Base-by-base conservation (phyloP, 768 basidiomycete species). In the Chlorophyllum brunneum region DNA sequence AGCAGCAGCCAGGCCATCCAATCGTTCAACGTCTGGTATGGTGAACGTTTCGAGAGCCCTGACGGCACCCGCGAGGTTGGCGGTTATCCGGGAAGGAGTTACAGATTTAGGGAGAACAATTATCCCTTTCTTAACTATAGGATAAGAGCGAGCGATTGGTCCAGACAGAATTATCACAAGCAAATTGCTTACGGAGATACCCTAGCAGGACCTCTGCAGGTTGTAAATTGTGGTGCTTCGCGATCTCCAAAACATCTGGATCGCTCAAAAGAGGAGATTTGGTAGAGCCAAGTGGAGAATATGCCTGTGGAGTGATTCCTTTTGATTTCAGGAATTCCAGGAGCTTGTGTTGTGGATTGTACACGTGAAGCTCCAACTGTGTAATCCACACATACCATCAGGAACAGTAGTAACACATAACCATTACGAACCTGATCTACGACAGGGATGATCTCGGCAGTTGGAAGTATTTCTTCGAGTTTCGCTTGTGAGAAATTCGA, bases 81-180 rank as follows among this genome's bases (percentile, higher is more conserved):
- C 67, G 16, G 73, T 68, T 64, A 92, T 88, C 48, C 90, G 82
- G 29, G 75, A 64, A 24, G 81, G 78, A 1, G 79, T 92, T 31
- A 92, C 85, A 5, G 87, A 89, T 69, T 92, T 92, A 1, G 91
- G 82, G 30, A 95, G 77, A 24, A 78, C 73, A 31, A 88, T 75
- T 37, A 82, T 71, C 31, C 76, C 81, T 61, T 87, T 86, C 10
- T 77, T 73, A 47, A 88, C 84, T 84, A 60, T 16, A 46, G 33
- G 59, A 54, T 11, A 48, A 48, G 48, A 48, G 16, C 26, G 56
- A 37, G 47, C 36, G 34, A 41, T 45, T n/a, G 29, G 4, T 29
- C 24, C 20, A 15, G 0, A 51, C 42, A 22, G 47, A 37, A 44
- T 34, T 27, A 49, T 50, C 15, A 53, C 5, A 20, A 47, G 40